Base-by-base conservation (phyloP, 1,284 basidiomycete species). In the Megacollybia platyphylla region DNA sequence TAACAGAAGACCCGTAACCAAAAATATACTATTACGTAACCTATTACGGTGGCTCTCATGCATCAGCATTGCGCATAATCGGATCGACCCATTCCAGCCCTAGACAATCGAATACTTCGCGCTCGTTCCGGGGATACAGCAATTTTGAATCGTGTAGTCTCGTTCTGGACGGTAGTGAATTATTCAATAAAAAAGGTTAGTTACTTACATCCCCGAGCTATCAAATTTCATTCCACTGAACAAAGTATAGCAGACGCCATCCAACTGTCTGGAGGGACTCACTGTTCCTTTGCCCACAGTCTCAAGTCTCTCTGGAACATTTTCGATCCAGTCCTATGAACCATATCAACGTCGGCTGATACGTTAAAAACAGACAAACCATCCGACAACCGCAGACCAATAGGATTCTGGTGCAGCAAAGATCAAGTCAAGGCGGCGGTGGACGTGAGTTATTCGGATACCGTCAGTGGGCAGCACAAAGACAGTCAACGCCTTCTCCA, bases 221-320 rank as follows among this genome's bases (percentile, higher is more conserved):
- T 88, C 84, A 49, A 89, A 89, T 51, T 86, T 87, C 55, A 82
- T 59, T 11, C 76, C 78, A 44, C 84, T 86, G 43, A 7, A 9
- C 27, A 15, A 34, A 15, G 15, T 34, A 7, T 15, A 34, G 31
- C 11, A 15, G 7, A 15, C 31, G 31, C 15, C 20, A 34, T 34
- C 15, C 10, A 15, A 34, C 35, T 13, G 9, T 38, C 11, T 45
- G 44, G 5, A 32, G 8, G 13, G n/a, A 48, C 60, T 31, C 49
- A 76, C 76, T 63, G 70, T 57, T 75, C 67, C 56, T 85, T 80
- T 1, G 84, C 83, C 71, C 75, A 81, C 11, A 72, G 62, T 42
- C 86, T 64, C 42, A 89, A 54, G 55, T 89, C 87, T n/a, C 85
- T 65, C 54, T 88, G 71, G 51, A 90, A 88, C 72, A 84, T 78